Evolutionary conservation across 208 protist genomes (phyloP).

Genomic region (Trypanosoma scelopori): DNA sequence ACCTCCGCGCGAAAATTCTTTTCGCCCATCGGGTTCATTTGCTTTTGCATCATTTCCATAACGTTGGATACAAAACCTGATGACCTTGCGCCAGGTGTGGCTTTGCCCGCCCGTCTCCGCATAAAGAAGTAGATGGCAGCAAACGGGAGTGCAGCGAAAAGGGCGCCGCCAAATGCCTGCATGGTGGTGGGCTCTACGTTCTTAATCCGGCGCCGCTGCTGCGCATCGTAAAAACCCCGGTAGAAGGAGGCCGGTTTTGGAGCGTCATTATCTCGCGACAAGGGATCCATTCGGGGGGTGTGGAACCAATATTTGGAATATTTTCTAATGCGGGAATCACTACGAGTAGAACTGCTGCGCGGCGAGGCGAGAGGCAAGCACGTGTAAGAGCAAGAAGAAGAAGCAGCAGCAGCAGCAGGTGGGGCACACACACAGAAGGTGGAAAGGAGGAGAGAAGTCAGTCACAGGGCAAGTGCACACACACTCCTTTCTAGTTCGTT

Average conservation of each 20-base stretch:
- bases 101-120: constrained; percentile 35
- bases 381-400: background rate
- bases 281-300: constrained; percentile 18
- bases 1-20: constrained; percentile 78
- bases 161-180: constrained; percentile 51
- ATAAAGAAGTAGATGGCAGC: constrained; percentile 62
- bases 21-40: constrained; percentile 66
- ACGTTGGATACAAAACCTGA: constrained; percentile 47
- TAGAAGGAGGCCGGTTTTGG: constrained; percentile 53
- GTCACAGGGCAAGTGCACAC: no score
- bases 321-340: no score
- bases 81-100: constrained; percentile 23
- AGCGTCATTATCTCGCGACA: constrained; percentile 16
- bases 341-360: no score
- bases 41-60: constrained; percentile 63
- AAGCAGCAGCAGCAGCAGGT: no score
- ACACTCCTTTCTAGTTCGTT: no score
- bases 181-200: constrained; percentile 65
- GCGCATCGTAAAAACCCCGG: constrained; percentile 81
- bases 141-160: constrained; percentile 61
- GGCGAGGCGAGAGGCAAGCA: background rate
- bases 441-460: no score
- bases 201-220: constrained; percentile 69
- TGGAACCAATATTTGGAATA: no score
- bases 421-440: no score